Evolutionary conservation across 1,284 basidiomycete species (phyloP).

Genomic region (Hymenochaete sp.): DNA sequence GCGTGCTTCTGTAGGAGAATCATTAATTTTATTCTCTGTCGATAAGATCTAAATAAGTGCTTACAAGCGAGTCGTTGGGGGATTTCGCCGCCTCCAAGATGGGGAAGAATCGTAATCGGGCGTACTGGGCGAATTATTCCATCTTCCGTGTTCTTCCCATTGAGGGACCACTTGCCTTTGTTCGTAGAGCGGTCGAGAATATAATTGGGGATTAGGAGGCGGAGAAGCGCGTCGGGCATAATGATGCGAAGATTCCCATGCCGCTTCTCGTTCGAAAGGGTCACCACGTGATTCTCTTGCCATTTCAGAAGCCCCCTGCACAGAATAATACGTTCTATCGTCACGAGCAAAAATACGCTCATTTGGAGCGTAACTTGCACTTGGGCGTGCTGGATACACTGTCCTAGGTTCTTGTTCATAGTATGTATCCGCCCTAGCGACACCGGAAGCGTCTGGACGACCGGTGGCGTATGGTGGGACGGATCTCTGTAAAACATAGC

Average conservation of each 20-base stretch:
- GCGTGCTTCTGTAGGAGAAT: conserved; percentile 1
- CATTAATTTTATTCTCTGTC: too few species aligned
- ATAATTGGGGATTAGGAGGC: conserved; percentile 21
- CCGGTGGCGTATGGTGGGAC: conserved; percentile 9
- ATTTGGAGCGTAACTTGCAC: conserved; percentile 4
- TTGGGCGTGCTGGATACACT: conserved; percentile 4
- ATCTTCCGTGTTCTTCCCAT: conserved; percentile 37
- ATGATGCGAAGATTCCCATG: conserved; percentile 3
- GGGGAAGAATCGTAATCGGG: conserved; percentile 54
- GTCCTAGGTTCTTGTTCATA: conserved; percentile 12
- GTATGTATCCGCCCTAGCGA: too few species aligned
- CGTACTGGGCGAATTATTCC: conserved; percentile 18
- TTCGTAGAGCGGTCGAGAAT: not conserved
- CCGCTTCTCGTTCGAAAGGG: not conserved
- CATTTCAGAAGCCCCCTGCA: conserved; percentile 1
- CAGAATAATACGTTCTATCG: conserved; percentile 9
- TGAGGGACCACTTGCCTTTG: too few species aligned
- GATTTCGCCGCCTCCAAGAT: conserved; percentile 43
- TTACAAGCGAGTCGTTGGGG: conserved; percentile 19
- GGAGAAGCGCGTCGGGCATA: conserved; percentile 23
- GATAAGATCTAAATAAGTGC: conserved; percentile 11
- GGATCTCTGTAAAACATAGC: conserved; percentile 6
- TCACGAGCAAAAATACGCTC: conserved; percentile 7
- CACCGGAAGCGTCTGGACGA: too few species aligned
- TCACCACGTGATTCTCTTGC: conserved; percentile 8